These are phyloP conservation scores for Papiliotrema laurentii DNA, from an alignment of 1,284 basidiomycete genomes.

Conservation along the genomic window DNA sequence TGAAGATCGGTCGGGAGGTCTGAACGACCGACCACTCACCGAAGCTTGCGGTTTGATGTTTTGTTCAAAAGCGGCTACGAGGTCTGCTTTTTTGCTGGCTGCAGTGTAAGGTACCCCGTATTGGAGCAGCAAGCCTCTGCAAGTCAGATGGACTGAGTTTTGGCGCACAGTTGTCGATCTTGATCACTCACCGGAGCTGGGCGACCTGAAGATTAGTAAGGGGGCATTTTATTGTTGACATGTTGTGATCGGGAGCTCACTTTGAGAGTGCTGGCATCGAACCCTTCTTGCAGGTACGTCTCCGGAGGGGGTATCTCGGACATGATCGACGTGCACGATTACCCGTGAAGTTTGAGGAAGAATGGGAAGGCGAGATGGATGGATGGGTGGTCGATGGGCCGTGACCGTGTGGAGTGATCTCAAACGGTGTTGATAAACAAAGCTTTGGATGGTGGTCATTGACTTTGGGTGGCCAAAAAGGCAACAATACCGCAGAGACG, in stretches of 20 bases:
- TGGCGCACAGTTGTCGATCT: neutral
- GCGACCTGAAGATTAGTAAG: constrained; percentile 39
- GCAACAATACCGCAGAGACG: no score
- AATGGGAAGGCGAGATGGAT: neutral
- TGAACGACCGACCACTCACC: constrained; percentile 40
- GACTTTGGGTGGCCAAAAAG: no score
- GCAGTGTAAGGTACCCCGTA: constrained; percentile 74
- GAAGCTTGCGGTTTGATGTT: constrained; percentile 62
- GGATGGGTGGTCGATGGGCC: neutral
- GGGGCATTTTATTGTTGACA: constrained; percentile 3
- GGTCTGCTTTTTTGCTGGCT: constrained; percentile 77
- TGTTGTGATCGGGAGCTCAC: constrained; percentile 21
- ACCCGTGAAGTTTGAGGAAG: no score
- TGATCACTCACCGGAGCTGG: constrained; percentile 42
- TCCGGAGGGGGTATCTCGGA: constrained; percentile 32
- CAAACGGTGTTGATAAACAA: no score
- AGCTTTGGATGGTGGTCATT: no score
- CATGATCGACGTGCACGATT: no score
- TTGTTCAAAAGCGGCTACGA: constrained; percentile 73
- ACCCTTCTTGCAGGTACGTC: constrained; percentile 72
- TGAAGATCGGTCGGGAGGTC: constrained; percentile 2
- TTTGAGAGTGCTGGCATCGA: constrained; percentile 70
- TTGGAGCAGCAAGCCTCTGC: constrained; percentile 61
- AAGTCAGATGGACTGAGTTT: neutral
- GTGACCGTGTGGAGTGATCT: neutral